These are phyloP conservation scores for Lentithecium fluviatile DNA, from an alignment of 495 filamentous ascomycete genomes.

Conservation along the genomic window DNA sequence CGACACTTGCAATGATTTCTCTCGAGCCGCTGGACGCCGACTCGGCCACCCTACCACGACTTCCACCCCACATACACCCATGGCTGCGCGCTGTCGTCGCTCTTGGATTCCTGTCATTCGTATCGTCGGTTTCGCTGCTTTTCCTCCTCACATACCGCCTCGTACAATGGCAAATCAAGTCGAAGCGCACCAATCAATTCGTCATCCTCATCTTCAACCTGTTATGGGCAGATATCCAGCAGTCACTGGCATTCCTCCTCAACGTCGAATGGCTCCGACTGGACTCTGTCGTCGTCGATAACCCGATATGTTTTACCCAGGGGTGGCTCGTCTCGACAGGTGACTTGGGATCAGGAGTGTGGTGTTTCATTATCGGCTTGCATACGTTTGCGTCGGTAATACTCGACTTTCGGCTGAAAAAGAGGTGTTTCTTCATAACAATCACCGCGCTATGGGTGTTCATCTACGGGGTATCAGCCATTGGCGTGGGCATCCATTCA, in stretches of 20 bases:
- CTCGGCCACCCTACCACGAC: not conserved
- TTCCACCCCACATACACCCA: slow-evolving; percentile 28
- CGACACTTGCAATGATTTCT: not conserved
- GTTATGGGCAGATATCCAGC: slow-evolving; percentile 70
- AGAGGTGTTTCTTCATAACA: slow-evolving; percentile 21
- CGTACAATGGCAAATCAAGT: slow-evolving; percentile 35
- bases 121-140: slow-evolving; percentile 30
- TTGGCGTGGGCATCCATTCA: slow-evolving; percentile 17
- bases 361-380: slow-evolving; percentile 51
- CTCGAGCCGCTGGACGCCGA: slow-evolving; percentile 12
- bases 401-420: slow-evolving; percentile 27
- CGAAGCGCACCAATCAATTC: slow-evolving; percentile 61
- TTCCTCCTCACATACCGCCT: slow-evolving; percentile 23
- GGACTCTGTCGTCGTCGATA: slow-evolving; percentile 56
- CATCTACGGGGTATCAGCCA: slow-evolving; percentile 22
- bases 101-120: slow-evolving; percentile 39
- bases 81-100: slow-evolving; percentile 39
- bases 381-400: slow-evolving; percentile 59
- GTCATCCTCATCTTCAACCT: slow-evolving; percentile 73
- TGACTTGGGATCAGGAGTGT: slow-evolving; percentile 66
- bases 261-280: slow-evolving; percentile 61
- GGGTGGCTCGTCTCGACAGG: slow-evolving; percentile 70
- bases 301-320: slow-evolving; percentile 63
- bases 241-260: slow-evolving; percentile 66
- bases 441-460: slow-evolving; percentile 26